Evolutionary conservation across 2,329 filamentous ascomycete species (phyloP).

Genomic region (Cercospora canescens): DNA sequence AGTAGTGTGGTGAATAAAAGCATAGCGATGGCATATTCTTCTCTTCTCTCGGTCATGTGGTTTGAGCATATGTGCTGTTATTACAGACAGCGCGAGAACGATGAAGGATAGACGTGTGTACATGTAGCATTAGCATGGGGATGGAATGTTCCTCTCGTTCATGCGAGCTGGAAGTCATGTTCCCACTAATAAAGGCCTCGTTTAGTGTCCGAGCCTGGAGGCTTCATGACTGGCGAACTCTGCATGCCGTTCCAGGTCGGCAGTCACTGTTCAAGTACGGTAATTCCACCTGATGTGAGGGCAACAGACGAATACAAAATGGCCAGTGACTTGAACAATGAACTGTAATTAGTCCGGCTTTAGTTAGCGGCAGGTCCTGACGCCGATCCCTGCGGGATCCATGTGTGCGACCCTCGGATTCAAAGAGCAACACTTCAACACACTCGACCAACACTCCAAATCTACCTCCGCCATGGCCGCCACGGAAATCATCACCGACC

Average conservation of each 20-base stretch:
- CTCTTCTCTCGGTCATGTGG: not conserved
- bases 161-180: no score
- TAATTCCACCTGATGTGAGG: no score
- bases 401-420: not conserved
- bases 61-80: not conserved
- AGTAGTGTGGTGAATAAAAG: not conserved
- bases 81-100: not conserved
- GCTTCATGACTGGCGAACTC: no score
- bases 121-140: not conserved
- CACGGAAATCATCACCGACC: conserved; percentile 57
- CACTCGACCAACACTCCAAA: not conserved
- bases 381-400: not conserved
- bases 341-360: not conserved
- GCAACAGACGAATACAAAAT: no score
- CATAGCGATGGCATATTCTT: not conserved
- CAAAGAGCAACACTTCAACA: not conserved
- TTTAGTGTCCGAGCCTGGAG: no score
- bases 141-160: not conserved
- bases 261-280: no score
- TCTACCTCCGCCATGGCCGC: conserved; percentile 1
- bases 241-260: no score
- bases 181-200: no score
- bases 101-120: not conserved
- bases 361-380: not conserved
- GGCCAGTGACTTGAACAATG: no score